Evolutionary conservation across 768 basidiomycete genomes (phyloP), one percentile per base, ranked within the genome.

Genomic region (Rossbeevera mucosa): DNA sequence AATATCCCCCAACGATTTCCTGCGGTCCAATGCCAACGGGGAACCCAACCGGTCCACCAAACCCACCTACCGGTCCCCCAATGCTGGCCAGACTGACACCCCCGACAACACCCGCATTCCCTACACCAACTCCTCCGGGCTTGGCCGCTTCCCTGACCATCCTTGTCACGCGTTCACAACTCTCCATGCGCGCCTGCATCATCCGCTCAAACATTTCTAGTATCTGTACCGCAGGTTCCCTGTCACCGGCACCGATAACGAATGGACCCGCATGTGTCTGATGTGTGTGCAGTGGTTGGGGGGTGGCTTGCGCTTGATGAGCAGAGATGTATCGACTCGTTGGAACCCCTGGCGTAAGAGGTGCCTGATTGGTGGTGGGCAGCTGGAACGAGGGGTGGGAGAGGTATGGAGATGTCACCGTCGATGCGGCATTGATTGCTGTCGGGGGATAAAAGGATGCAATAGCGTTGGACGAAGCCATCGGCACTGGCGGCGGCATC

Each of bases 181-280:
- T 87, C 67, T 88, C 86, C 78, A 89, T 81, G 50, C 87, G 77
- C 2, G 81, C 75, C 60, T 86, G 83, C 74, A 88, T 80, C 72
- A 89, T 82, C 54, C 80, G 77, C 52, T 83, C 83, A 61, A 85
- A 86, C 74, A 82, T 77, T 59, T 81, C 77, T 54, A 89, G 71
- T 48, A 89, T 76, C 49, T 75, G 78, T 24, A 81, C 76, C 41
- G 71, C 70, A 30, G 73, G 67, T 53, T 76, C 75, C 30, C 62
- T 60, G n/a, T 57, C 62, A 11, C 65, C 61, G 13, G 65, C 59
- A 18, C 67, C 69, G n/a, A 66, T 59, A 33, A 68, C 55, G 28
- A 68, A 44, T 2, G 65, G 65, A 4, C 57, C 57, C 1, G 66
- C 47, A 18, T 64, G 55, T 16, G 55, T 44, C 9, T 48, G 12